These are phyloP conservation scores for Fusarium napiforme DNA, from an alignment of 2,329 filamentous ascomycete species.

Conservation along the genomic window DNA sequence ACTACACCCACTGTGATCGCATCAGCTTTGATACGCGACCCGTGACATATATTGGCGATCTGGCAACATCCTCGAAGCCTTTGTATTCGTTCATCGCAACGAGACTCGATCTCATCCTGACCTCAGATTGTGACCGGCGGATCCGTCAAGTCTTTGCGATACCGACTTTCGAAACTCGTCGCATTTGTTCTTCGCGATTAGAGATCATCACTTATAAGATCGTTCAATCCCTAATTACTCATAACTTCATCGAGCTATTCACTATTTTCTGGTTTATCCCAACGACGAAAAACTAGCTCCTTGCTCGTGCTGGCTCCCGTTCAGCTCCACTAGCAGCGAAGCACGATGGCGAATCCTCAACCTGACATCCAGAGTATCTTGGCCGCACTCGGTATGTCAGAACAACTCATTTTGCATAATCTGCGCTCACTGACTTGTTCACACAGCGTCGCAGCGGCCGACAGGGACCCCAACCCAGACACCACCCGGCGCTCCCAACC, in stretches of 20 bases:
- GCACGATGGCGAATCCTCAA: conserved; percentile 43
- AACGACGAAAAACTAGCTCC: conserved; percentile 21
- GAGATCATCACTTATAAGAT: background rate
- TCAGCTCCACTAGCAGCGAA: conserved; percentile 19
- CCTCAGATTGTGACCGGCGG: conserved; percentile 36
- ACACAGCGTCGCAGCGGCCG: conserved; percentile 56
- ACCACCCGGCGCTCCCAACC: conserved; percentile 52
- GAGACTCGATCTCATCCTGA: conserved; percentile 23
- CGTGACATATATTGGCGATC: conserved; percentile 27
- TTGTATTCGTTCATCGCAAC: conserved; percentile 33
- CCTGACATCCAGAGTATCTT: conserved; percentile 56
- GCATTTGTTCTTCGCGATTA: conserved; percentile 12
- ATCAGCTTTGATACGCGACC: conserved; percentile 27
- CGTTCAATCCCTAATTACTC: background rate
- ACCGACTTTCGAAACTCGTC: background rate
- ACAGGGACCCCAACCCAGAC: conserved; percentile 56
- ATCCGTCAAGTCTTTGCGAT: conserved; percentile 18
- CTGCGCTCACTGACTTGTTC: conserved; percentile 35
- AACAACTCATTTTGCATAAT: conserved; percentile 8
- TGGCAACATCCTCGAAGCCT: conserved; percentile 27
- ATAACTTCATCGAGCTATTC: background rate
- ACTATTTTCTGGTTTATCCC: background rate
- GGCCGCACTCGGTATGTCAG: conserved; percentile 58
- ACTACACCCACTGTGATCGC: conserved; percentile 22
- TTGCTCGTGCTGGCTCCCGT: conserved; percentile 18